Base-by-base conservation (phyloP, 2,329 filamentous ascomycete species). In the Colletotrichum sp. region DNA sequence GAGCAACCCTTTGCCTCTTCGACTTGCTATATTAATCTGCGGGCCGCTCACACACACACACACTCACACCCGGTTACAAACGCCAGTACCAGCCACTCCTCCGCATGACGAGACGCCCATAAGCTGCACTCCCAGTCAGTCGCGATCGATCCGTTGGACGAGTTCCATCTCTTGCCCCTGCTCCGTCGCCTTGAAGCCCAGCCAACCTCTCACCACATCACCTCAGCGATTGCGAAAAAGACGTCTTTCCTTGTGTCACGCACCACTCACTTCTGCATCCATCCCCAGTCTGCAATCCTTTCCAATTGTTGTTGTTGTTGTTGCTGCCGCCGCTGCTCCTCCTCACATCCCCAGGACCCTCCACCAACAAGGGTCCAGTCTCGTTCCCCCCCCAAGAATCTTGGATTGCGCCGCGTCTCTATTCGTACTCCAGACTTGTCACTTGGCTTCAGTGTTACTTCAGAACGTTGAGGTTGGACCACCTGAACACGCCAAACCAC, bases 211-310 rank as follows among this genome's bases (percentile, higher is more conserved):
- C 61, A 26, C 55, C 43, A 75, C 34, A 75, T 78, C 75, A 73
- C 75, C 71, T 78, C 75, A 77, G 55, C 68, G 24, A 72, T 77
- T 77, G 72, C 77, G 75, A 72, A 71, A 59, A 78, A 68, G 71
- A 77, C 77, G 75, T 78, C 69, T 77, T 70, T 61, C 12, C 63
- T 72, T 57, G 72, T 72, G 75, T 32, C 73, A 77, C 75, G 72
- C 71, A 64, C 78, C 79, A 79, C 82, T 81, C 75, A 76, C 80
- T 81, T 72, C 75, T 68, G 57, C 60, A 65, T 66, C 21, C 67
- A 48, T 52, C 61, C 39, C 28, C 61, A 36, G 55, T 69, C 28
- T 63, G 15, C 36, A 5, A 64, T 64, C 32, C 61, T 61, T 59
- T 61, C 61, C 43, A n/a, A 8, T 28, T 28, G 26, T 43, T 43